Percentiles rank a stretch among this genome's conserved stretches.
phyloP scores from a whole-genome alignment of 2,329 filamentous ascomycete species.

The Trichoderma atroviride region DNA sequence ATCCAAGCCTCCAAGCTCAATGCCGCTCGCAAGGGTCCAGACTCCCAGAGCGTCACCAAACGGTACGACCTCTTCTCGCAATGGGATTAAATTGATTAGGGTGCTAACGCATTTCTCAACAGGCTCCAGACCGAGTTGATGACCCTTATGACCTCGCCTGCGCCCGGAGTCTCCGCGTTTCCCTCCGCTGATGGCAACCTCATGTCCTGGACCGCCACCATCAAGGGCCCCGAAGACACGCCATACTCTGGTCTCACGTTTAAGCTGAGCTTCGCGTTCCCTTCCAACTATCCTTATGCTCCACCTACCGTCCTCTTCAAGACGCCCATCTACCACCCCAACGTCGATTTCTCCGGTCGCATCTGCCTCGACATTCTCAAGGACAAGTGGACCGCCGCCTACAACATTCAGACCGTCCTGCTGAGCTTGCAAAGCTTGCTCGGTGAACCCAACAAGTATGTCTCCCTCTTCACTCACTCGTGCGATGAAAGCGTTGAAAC shows the following conservation, averaged over 20 bases:
- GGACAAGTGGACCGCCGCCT: constrained; percentile 98
- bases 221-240: constrained; percentile 86
- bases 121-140: constrained; percentile 97
- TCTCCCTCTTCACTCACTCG: constrained; percentile 28
- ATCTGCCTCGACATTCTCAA: constrained; percentile 98
- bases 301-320: constrained; percentile 93
- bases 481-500: neutral
- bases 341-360: constrained; percentile 94
- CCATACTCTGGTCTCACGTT: constrained; percentile 86
- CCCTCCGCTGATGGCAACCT: constrained; percentile 88
- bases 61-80: constrained; percentile 52
- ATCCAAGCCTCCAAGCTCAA: constrained; percentile 64
- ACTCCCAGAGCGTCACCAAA: constrained; percentile 77
- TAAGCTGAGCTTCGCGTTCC: constrained; percentile 91
- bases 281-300: constrained; percentile 88
- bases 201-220: constrained; percentile 90
- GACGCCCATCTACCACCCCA: constrained; percentile 98
- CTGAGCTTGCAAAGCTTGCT: constrained; percentile 92
- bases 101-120: constrained; percentile 21
- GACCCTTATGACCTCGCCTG: constrained; percentile 95
- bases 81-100: neutral
- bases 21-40: constrained; percentile 58
- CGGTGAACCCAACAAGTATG: constrained; percentile 97
- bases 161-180: constrained; percentile 92
- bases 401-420: constrained; percentile 93